These are phyloP conservation scores for Phaeolepiota aurea DNA, from an alignment of 768 basidiomycete genomes.

Conservation along the genomic window DNA sequence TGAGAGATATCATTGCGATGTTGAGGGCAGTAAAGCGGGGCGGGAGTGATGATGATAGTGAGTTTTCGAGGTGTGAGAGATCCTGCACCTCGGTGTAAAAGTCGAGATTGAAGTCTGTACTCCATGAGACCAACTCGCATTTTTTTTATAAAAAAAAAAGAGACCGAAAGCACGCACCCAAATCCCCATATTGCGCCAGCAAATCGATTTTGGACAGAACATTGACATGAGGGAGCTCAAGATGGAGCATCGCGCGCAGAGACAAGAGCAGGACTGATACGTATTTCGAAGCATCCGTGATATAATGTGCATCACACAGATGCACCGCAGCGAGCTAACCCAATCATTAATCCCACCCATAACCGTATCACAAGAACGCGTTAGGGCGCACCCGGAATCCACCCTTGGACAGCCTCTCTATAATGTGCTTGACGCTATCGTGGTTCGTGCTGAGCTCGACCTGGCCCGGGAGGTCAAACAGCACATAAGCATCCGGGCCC, in stretches of 20 bases:
- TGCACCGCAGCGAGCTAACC: conserved; percentile 86
- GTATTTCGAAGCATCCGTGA: conserved; percentile 94
- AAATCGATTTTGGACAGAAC: conserved; percentile 95
- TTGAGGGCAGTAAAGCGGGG: conserved; percentile 75
- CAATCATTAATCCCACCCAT: conserved; percentile 8
- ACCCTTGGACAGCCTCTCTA: conserved; percentile 60
- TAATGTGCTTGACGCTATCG: conserved; percentile 75
- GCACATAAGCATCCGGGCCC: conserved; percentile 71
- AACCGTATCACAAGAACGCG: conserved; percentile 2
- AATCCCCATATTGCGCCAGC: conserved; percentile 82
- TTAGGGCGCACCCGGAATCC: conserved; percentile 71
- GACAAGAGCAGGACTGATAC: conserved; percentile 88
- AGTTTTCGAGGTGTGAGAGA: conserved; percentile 76
- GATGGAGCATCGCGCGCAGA: conserved; percentile 93
- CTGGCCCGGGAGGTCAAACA: conserved; percentile 96
- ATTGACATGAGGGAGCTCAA: conserved; percentile 97
- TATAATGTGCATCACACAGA: conserved; percentile 94
- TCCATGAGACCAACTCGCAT: no score
- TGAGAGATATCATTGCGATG: conserved; percentile 83
- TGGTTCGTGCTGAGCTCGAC: conserved; percentile 98
- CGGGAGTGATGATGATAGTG: conserved; percentile 49
- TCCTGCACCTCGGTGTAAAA: conserved; percentile 99
- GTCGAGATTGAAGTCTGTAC: conserved; percentile 88
- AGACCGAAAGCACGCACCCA: conserved; percentile 45
- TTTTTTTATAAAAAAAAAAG: background rate